Evolutionary conservation across 495 filamentous ascomycete species (phyloP).

Genomic region (Penicillium coprophilum): DNA sequence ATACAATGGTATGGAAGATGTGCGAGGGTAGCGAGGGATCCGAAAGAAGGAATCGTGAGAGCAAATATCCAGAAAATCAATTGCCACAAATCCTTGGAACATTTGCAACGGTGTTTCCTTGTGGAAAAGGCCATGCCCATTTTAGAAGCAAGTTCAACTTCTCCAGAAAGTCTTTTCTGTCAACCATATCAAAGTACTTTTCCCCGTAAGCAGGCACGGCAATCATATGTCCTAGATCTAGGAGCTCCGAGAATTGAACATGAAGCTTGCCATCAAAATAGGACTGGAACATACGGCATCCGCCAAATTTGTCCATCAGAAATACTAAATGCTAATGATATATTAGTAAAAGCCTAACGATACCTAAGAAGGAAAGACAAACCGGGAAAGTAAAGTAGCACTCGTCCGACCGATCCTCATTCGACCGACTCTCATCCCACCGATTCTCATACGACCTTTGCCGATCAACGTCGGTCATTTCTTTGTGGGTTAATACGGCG

Average conservation of each 20-base stretch:
- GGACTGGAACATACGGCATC: slow-evolving; percentile 4
- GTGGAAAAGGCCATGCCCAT: slow-evolving; percentile 1
- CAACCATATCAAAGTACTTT: slow-evolving; percentile 5
- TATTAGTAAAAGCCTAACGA: slow-evolving; percentile 1
- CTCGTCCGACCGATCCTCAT: slow-evolving; percentile 3
- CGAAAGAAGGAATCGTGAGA: no score
- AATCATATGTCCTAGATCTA: slow-evolving; percentile 10
- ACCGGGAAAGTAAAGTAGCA: slow-evolving; percentile 10
- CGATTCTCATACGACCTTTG: slow-evolving; percentile 3
- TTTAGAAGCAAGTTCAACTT: slow-evolving; percentile 9
- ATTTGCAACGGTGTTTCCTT: slow-evolving; percentile 9
- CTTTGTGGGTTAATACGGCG: not conserved
- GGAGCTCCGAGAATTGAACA: slow-evolving; percentile 6
- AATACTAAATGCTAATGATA: slow-evolving; percentile 6
- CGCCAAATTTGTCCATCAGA: slow-evolving; percentile 3
- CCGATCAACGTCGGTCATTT: not conserved
- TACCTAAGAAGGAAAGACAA: slow-evolving; percentile 4
- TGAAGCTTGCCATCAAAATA: slow-evolving; percentile 11
- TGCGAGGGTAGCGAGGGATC: no score
- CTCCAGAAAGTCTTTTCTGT: slow-evolving; percentile 6
- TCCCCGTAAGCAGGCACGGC: not conserved
- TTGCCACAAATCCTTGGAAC: slow-evolving; percentile 1
- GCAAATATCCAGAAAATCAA: no score
- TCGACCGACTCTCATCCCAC: not conserved
- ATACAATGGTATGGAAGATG: no score